phyloP scores from a whole-genome alignment of 139 green algal genomes.

The Coccomyxa sp. region DNA sequence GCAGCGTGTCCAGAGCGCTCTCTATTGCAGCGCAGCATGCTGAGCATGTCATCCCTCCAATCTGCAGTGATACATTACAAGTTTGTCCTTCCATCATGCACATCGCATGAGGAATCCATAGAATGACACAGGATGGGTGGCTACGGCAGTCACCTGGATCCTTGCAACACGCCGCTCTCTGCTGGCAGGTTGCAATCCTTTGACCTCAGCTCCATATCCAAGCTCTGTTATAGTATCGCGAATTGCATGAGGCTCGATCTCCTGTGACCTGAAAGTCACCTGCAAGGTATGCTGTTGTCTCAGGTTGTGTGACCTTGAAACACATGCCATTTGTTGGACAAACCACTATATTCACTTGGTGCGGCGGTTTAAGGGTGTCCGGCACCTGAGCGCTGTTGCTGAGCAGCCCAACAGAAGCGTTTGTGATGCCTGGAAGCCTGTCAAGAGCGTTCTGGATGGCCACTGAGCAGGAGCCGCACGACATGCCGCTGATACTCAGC shows the following conservation, averaged over 20 bases:
- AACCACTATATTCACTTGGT: not conserved
- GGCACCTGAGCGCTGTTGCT: not conserved
- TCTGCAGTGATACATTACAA: not conserved
- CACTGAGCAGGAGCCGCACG: not conserved
- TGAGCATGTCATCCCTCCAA: constrained; percentile 70
- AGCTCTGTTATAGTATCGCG: not conserved
- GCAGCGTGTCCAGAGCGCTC: constrained; percentile 26
- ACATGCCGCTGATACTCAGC: not conserved
- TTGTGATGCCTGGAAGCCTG: not conserved
- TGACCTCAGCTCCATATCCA: not conserved
- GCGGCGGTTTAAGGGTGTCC: not conserved
- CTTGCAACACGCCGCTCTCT: not conserved
- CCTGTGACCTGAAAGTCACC: not conserved
- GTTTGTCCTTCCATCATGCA: not conserved
- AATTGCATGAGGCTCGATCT: not conserved
- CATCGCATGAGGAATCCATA: not conserved
- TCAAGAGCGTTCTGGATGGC: not conserved
- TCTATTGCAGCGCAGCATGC: constrained; percentile 59
- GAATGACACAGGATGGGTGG: not conserved
- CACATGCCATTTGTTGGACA: not conserved
- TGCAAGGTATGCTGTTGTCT: too few relatives aligned
- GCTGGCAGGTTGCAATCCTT: not conserved
- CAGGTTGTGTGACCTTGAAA: too few relatives aligned
- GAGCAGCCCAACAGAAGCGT: not conserved
- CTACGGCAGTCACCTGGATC: not conserved